Conservation (phyloP, 768 basidiomycete species). For the Lepiota subincarnata region DNA sequence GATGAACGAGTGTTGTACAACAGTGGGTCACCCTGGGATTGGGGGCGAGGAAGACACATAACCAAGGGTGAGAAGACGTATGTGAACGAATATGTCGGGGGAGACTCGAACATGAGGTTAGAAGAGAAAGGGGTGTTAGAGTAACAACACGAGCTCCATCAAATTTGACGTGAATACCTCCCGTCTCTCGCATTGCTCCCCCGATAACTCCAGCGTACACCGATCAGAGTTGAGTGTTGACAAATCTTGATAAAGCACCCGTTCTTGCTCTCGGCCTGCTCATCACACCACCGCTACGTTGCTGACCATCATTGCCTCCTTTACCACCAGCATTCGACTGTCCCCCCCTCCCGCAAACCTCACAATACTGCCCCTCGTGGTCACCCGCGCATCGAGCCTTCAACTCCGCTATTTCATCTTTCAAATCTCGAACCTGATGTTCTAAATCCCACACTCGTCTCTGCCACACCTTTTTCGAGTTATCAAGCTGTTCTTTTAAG, state of each 20-base stretch:
- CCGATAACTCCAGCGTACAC: conserved; percentile 1
- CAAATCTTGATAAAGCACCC: conserved; percentile 62
- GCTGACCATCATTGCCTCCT: background rate
- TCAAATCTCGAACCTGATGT: conserved; percentile 66
- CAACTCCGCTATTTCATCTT: conserved; percentile 60
- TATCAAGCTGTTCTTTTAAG: conserved; percentile 58
- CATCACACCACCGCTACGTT: conserved; percentile 37
- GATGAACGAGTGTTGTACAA: conserved; percentile 6
- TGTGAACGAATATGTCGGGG: background rate
- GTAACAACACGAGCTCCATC: no score
- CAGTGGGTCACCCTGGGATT: background rate
- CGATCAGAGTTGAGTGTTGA: conserved; percentile 38
- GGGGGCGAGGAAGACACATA: background rate
- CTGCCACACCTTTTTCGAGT: conserved; percentile 63
- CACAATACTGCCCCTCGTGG: conserved; percentile 44
- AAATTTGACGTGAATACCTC: no score
- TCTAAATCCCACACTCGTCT: conserved; percentile 73
- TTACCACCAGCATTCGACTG: background rate
- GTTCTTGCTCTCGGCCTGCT: conserved; percentile 66
- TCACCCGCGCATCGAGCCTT: conserved; percentile 27
- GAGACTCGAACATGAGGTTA: background rate
- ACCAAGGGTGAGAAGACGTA: background rate
- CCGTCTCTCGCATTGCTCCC: background rate
- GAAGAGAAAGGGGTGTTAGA: background rate
- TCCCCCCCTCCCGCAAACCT: conserved; percentile 52